Conservation (phyloP, 208 protist species). For the Crithidia bombi region DNA sequence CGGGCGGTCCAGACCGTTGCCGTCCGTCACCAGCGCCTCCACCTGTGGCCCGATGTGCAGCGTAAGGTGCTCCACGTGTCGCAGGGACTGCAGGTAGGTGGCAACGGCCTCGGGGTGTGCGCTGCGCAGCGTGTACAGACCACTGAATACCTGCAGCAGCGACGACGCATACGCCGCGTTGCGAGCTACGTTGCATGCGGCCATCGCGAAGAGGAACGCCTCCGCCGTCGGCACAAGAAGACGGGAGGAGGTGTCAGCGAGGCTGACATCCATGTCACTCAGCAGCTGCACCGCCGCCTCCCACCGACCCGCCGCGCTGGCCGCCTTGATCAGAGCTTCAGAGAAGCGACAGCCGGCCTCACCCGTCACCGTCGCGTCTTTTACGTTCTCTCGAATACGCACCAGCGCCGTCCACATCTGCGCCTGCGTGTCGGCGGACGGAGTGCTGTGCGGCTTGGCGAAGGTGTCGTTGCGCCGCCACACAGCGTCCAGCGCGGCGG, state of each 20-base stretch:
- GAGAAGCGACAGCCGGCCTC: conserved; percentile 81
- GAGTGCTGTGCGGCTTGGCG: conserved; percentile 40
- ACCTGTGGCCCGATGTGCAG: conserved; percentile 39
- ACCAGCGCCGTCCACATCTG: conserved; percentile 41
- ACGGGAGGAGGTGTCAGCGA: conserved; percentile 44
- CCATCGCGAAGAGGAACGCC: conserved; percentile 74
- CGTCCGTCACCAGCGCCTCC: conserved; percentile 52
- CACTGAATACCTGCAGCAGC: conserved; percentile 41
- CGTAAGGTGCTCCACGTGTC: conserved; percentile 46
- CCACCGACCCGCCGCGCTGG: conserved; percentile 57
- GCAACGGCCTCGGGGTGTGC: conserved; percentile 74
- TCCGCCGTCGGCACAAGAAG: conserved; percentile 79
- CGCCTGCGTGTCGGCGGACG: conserved; percentile 31
- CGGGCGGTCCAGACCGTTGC: conserved; percentile 61
- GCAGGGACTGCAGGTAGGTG: conserved; percentile 73
- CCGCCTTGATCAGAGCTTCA: conserved; percentile 74
- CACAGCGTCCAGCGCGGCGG: conserved; percentile 78
- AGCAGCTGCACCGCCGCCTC: conserved; percentile 62
- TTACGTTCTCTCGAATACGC: conserved; percentile 36
- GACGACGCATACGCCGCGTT: conserved; percentile 60
- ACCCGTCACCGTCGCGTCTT: conserved; percentile 45
- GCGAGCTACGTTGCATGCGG: conserved; percentile 58
- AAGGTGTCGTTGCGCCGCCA: conserved; percentile 78
- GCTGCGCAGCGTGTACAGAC: conserved; percentile 53
- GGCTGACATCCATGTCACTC: conserved; percentile 45